Evolutionary conservation across 2,329 filamentous ascomycete genomes (phyloP), one percentile per base, ranked within the genome.

Genomic region (Gyromitra esculenta): DNA sequence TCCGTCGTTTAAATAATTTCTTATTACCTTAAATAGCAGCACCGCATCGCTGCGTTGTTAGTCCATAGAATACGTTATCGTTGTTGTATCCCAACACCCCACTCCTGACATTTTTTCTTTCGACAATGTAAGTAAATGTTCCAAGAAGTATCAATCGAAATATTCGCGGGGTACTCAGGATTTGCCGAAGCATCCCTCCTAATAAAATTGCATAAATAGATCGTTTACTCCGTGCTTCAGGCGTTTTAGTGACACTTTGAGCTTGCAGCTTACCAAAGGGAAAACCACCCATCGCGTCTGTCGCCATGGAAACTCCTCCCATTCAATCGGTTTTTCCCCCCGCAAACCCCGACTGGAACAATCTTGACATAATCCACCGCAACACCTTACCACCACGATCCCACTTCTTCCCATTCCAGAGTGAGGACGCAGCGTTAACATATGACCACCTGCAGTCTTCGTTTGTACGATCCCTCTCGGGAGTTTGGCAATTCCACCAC

Each of bases 361-460:
- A 91, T 79, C 85, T 89, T 73, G 81, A 85, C 2, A 84, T 91
- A 39, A 84, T 91, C 15, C 89, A 90, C 81, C 87, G 86, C 78
- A 89, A 89, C 79, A 88, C 87, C 0, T 84, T 91, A 5, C 84
- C 87, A 7, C 86, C 88, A 3, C 86, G 89, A 72, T 86, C 87
- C 63, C 84, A 87, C 79, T 90, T 89, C 80, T 86, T 87, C 81
- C 82, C 87, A 35, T 89, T 88, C 80, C 80, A 84, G 48, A 84
- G 81, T 13, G 85, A 87, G 74, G 80, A 83, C 0, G 85, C 87
- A 80, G 88, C 88, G 0, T 81, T 89, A 25, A 72, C 59, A 39
- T 72, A 75, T 37, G 59, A 72, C 59, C 11, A 59, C 59, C 66
- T 50, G 18, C 35, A 64, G 31, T 75, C 73, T 5, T 15, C 50